phyloP scores from a whole-genome alignment of 2,329 filamentous ascomycete species.

The Cryphonectria carpinicola region DNA sequence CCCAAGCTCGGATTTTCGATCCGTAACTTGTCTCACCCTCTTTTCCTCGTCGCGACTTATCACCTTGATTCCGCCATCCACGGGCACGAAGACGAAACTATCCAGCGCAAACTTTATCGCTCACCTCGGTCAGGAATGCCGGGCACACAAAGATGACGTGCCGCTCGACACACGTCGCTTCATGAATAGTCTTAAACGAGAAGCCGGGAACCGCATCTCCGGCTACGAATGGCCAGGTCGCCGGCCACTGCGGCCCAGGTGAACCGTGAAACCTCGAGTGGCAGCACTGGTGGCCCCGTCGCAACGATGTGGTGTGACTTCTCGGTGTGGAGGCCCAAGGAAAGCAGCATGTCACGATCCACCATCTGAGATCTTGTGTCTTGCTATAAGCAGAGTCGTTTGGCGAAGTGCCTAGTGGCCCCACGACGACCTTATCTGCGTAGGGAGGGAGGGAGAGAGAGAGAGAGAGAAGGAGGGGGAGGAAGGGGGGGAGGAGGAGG shows the following conservation, averaged over 20 bases:
- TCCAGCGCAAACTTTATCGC: conserved; percentile 15
- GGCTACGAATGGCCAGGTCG: conserved; percentile 14
- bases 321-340: conserved; percentile 27
- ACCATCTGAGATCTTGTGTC: conserved; percentile 27
- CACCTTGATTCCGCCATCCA: conserved; percentile 14
- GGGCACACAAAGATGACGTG: conserved; percentile 24
- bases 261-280: conserved; percentile 16
- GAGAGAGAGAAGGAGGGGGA: no score
- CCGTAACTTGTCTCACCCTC: conserved; percentile 23
- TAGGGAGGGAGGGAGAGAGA: no score
- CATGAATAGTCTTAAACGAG: conserved; percentile 15
- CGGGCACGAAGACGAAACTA: neutral
- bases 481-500: no score
- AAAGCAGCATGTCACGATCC: conserved; percentile 25
- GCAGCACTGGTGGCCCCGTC: conserved; percentile 20
- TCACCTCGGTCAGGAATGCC: conserved; percentile 28
- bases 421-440: neutral
- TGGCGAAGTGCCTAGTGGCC: conserved; percentile 2
- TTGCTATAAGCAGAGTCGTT: neutral
- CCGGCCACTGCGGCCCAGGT: neutral
- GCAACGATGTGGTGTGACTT: conserved; percentile 21
- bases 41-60: conserved; percentile 8
- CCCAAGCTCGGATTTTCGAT: conserved; percentile 9
- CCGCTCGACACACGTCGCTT: conserved; percentile 22
- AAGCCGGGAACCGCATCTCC: conserved; percentile 6